Base-by-base conservation (phyloP, 306 rosid species). In the Quercus aquifolioides region DNA sequence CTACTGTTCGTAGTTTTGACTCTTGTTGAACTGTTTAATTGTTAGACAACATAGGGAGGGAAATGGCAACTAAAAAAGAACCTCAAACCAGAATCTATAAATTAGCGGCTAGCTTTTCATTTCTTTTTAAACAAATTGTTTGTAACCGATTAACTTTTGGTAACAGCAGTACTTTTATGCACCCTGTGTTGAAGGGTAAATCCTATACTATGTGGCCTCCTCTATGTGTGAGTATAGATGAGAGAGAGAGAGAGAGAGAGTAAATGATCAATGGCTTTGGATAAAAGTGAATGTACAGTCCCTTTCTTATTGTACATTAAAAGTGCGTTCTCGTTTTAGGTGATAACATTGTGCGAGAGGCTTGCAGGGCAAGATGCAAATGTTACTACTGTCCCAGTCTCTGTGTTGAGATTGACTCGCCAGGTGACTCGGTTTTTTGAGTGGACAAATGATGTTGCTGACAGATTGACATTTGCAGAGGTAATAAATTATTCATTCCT, bases 371-470 rank as follows among this genome's bases (percentile, higher is more conserved):
- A 91, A 83, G 99, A 93, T 86, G 98, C 98, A 65, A 95, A 95
- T 86, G 94, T 93, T 20, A 95, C 99, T 20, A 91, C 88, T 12
- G 98, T 95, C 78, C 99, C 99, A 0, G 98, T 93, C 83, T 90
- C 99, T 31, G 83, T 95, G 76, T 89, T 92, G 79, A 95, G 99
- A 82, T 77, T 93, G 56, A 91, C 98, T 75, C 94, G 99, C 67
- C 99, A 91, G 78, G 71, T 95, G 79, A 93, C 99, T 11, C 90
- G 93, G 41, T 79, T 92, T 68, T 95, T 95, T 81, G 96, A 92
- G 87, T 95, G 99, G 97, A 95, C 98, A 73, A 93, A 79, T 83
- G 99, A 95, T 88, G 99, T 95, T 84, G 98, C 99, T 55, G 97
- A 95, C 74, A 89, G 99, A 79, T 88, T 95, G 85, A 91, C 99